These are phyloP conservation scores for Candida yuanshanica DNA, from an alignment of 805 yeast genomes.

Conservation along the genomic window DNA sequence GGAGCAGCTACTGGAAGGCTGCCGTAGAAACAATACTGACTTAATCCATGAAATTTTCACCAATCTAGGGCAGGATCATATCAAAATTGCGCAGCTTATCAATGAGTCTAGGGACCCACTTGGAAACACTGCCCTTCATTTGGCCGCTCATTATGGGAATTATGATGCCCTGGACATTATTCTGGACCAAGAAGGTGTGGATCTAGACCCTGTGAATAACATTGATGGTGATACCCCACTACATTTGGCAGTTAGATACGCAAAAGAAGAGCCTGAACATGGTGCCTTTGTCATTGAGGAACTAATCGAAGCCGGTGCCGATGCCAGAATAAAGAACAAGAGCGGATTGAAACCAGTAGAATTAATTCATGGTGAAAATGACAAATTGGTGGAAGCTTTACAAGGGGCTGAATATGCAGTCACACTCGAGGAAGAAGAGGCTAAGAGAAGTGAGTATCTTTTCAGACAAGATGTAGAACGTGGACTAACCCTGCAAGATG, in stretches of 20 bases:
- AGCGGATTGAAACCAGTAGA: conserved; percentile 72
- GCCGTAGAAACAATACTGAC: conserved; percentile 83
- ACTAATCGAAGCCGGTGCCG: conserved; percentile 87
- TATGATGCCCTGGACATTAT: conserved; percentile 80
- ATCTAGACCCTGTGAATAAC: conserved; percentile 73
- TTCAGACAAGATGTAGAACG: conserved; percentile 5
- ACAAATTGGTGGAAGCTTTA: conserved; percentile 53
- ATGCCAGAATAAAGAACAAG: conserved; percentile 57
- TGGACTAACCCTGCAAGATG: conserved; percentile 18
- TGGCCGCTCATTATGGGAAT: conserved; percentile 76
- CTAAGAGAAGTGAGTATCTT: conserved; percentile 27
- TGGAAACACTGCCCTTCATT: conserved; percentile 75
- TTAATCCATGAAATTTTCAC: conserved; percentile 54
- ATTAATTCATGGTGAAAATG: conserved; percentile 49
- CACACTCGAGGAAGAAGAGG: conserved; percentile 28
- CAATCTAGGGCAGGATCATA: not conserved
- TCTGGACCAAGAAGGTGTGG: conserved; percentile 85
- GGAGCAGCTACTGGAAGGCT: conserved; percentile 81
- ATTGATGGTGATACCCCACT: conserved; percentile 82
- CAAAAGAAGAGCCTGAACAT: conserved; percentile 77
- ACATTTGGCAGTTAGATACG: conserved; percentile 76
- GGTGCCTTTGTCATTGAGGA: conserved; percentile 74
- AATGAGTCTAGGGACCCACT: conserved; percentile 71
- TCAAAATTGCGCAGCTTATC: conserved; percentile 40
- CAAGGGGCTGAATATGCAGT: conserved; percentile 82